Base-by-base conservation (phyloP, 2,329 filamentous ascomycete species). In the Leptographium radiaticola region DNA sequence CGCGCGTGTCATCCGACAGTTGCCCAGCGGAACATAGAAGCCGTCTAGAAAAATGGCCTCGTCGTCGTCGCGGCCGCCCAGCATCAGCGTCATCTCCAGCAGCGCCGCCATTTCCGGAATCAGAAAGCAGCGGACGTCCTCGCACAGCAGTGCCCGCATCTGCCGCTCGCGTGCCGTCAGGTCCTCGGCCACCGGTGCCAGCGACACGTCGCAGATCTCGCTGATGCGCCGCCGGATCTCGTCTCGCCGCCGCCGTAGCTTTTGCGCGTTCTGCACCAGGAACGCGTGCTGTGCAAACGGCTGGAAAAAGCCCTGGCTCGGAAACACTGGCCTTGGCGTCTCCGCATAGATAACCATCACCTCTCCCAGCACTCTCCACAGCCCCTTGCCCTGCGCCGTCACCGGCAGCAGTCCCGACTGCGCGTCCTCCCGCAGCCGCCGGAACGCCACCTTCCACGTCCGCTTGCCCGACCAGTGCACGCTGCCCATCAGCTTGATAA, bases 1-100 rank as follows among this genome's bases (percentile, higher is more conserved):
- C 2, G 13, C 11, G 4, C 16, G 31, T 2, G 45, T 55, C 36
- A 59, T 18, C 15, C 20, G 31, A 44, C 49, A 46, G 16, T 18
- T 36, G 6, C 6, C n/a, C 20, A 54, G 34, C 30, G 55, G 57
- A 40, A 58, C 52, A 16, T 18, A 51, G 6, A 33, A 48, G 3
- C n/a, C 34, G 31, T 40, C 49, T 6, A 38, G 33, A 18, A 18
- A 44, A 13, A 47, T 15, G 15, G 42, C 50, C 2, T 42, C 18
- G 13, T 54, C 54, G 18, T 54, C 43, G 25, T 33, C 9, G 33
- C 54, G 47, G 33, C 58, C 58, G 34, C 59, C 59, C 12, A 59
- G 43, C 39, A 49, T 20, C 8, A 43, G 51, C 3, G 36, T 30
- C 2, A 34, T 18, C 45, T 59, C 56, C 13, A 59, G 48, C 25